These are phyloP conservation scores for Funneliformis caledonium DNA, from an alignment of 371 early-diverging fungal species.

Conservation along the genomic window DNA sequence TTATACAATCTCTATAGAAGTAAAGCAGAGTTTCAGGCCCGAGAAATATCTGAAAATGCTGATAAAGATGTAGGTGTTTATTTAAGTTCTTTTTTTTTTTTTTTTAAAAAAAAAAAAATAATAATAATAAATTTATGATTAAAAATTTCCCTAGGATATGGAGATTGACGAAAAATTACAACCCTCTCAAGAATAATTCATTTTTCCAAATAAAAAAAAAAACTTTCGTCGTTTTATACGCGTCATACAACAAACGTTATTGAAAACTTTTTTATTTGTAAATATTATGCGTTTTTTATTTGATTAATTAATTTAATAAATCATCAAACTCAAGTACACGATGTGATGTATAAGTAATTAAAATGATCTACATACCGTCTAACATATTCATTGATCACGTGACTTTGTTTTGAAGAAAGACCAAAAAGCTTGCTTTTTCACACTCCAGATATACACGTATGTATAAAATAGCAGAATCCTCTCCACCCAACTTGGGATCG, in stretches of 20 bases:
- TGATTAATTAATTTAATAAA: background rate
- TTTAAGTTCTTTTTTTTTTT: no score
- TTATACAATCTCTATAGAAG: background rate
- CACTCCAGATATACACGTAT: background rate
- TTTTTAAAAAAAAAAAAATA: no score
- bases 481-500: background rate
- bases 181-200: no score
- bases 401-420: background rate
- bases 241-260: no score
- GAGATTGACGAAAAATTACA: no score
- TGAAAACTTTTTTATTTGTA: background rate
- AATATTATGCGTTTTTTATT: background rate
- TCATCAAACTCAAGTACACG: background rate
- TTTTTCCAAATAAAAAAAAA: no score
- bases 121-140: no score
- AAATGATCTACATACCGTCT: background rate
- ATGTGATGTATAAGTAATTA: background rate
- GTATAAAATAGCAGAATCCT: background rate
- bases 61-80: background rate
- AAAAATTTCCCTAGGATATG: no score
- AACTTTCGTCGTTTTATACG: no score
- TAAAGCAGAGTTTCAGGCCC: background rate
- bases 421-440: background rate
- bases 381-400: background rate
- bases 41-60: background rate